Percentiles rank a stretch among this genome's conserved stretches.
These are phyloP conservation scores for Pyricularia pennisetigena DNA, from an alignment of 2,329 filamentous ascomycete genomes.

Conservation along the genomic window DNA sequence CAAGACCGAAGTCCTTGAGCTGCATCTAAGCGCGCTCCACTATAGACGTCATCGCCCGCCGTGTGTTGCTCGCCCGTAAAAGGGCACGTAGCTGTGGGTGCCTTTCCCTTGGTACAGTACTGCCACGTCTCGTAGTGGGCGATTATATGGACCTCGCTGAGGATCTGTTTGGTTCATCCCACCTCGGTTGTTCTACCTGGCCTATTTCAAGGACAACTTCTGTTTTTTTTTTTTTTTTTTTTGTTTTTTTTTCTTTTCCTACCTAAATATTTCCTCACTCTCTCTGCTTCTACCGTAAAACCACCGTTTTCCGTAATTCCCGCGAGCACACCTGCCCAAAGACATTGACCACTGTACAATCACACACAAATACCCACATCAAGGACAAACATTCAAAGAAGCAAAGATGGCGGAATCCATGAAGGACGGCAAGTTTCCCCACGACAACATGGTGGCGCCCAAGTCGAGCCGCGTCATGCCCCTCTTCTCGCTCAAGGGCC, in stretches of 20 bases:
- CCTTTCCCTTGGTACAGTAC: not conserved
- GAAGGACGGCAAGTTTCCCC: conserved; percentile 41
- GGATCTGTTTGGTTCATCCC: not conserved
- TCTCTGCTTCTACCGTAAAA: not conserved
- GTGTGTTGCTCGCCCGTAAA: not conserved
- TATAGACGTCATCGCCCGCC: not conserved
- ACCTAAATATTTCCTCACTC: not conserved
- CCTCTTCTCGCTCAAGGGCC: conserved; percentile 60
- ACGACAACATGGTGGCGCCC: conserved; percentile 42
- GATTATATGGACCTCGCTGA: not conserved
- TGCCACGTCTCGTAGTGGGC: not conserved
- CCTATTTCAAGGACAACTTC: not conserved
- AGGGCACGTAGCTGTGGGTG: not conserved
- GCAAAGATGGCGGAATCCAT: conserved; percentile 27
- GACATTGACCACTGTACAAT: not conserved
- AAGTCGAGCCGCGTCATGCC: conserved; percentile 44
- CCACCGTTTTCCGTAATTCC: not conserved
- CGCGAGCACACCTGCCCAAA: not conserved
- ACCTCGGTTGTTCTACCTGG: not conserved
- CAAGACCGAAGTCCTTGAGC: not conserved
- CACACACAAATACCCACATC: not conserved
- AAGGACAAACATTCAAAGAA: not conserved
- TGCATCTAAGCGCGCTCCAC: not conserved
- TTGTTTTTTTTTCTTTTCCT: not conserved
- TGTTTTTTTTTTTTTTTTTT: not conserved